Evolutionary conservation across 129 eudicot species (phyloP).

Genomic region (Pittosporum tobira): DNA sequence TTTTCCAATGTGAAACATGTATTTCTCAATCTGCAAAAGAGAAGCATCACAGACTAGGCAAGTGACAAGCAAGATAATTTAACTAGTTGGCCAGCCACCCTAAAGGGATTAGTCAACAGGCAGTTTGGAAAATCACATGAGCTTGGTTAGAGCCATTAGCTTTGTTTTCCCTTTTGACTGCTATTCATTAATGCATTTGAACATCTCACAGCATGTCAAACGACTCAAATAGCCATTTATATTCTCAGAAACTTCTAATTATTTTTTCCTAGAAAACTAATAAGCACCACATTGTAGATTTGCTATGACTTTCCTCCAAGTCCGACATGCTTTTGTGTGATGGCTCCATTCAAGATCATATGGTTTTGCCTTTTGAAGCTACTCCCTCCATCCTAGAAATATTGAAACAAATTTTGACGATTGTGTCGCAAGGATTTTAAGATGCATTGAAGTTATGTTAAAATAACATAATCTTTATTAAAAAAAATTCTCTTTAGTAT

Average conservation of each 20-base stretch:
- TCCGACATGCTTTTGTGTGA: background rate
- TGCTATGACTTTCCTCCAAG: too few species aligned
- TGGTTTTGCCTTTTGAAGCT: too few species aligned
- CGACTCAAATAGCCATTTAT: background rate
- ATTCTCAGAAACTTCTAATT: background rate
- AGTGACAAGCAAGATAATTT: background rate
- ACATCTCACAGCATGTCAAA: background rate
- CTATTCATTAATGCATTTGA: background rate
- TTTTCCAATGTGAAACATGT: conserved; percentile 58
- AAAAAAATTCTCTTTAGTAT: too few species aligned
- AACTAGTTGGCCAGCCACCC: background rate
- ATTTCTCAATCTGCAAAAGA: conserved; percentile 64
- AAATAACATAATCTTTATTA: too few species aligned
- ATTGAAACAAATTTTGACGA: too few species aligned
- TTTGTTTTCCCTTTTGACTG: background rate
- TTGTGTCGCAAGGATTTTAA: too few species aligned
- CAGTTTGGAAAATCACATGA: background rate
- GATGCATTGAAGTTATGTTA: too few species aligned
- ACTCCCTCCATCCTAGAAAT: too few species aligned
- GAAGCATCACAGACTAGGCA: background rate
- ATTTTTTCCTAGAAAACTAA: background rate
- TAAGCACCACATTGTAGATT: background rate
- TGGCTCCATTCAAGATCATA: background rate
- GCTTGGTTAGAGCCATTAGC: too few species aligned
- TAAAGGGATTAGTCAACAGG: background rate